These are phyloP conservation scores for Elsinoe batatas DNA, from an alignment of 2,329 filamentous ascomycete genomes.

Conservation along the genomic window DNA sequence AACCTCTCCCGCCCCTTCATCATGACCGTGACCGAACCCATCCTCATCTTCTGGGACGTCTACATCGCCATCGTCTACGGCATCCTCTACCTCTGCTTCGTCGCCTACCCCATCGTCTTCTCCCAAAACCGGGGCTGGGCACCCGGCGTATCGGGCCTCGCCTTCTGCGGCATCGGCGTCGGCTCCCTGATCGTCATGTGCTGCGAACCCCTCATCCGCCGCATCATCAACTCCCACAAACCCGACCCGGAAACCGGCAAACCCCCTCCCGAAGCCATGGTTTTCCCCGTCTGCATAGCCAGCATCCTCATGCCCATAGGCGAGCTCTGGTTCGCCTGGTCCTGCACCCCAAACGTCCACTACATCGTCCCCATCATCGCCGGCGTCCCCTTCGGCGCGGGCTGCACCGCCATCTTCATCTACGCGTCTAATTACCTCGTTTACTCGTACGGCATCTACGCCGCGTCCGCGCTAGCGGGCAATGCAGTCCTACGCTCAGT, in stretches of 20 bases:
- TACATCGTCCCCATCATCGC: conserved; percentile 74
- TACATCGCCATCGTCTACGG: conserved; percentile 71
- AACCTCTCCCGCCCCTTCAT: conserved; percentile 71
- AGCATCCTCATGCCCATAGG: conserved; percentile 65
- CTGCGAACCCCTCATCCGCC: conserved; percentile 59
- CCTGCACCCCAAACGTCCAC: conserved; percentile 69
- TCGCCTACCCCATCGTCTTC: conserved; percentile 83
- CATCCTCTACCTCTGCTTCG: conserved; percentile 82
- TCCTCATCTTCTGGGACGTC: conserved; percentile 68
- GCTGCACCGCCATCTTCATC: conserved; percentile 71
- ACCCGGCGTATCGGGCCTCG: conserved; percentile 61
- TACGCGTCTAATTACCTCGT: conserved; percentile 75
- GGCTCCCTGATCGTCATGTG: conserved; percentile 45
- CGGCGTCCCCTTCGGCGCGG: conserved; percentile 67
- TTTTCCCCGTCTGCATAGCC: conserved; percentile 68
- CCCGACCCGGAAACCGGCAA: conserved; percentile 66
- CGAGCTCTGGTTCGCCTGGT: conserved; percentile 83
- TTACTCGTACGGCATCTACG: conserved; percentile 68
- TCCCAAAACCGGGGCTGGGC: conserved; percentile 65
- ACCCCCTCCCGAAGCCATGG: conserved; percentile 67
- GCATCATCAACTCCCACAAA: conserved; percentile 66
- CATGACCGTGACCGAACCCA: conserved; percentile 71
- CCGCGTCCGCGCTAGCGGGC: conserved; percentile 68
- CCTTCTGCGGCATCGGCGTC: conserved; percentile 64
- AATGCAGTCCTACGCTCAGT: conserved; percentile 65